These are phyloP conservation scores for Drosera capensis DNA, from an alignment of 148 eudicot genomes.

Conservation along the genomic window DNA sequence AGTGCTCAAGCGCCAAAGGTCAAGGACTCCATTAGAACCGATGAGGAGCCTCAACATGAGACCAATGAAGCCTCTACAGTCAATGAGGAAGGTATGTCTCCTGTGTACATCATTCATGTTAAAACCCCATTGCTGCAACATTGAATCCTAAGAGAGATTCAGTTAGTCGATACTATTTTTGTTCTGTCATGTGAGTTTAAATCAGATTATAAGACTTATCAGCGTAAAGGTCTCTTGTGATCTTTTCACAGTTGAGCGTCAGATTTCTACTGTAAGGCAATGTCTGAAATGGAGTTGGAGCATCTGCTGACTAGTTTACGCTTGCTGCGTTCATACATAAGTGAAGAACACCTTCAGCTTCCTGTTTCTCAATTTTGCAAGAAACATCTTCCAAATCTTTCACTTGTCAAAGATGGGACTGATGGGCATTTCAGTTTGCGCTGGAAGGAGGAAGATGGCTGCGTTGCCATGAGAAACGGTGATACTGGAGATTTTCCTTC, in stretches of 20 bases:
- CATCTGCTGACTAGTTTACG: constrained; percentile 42
- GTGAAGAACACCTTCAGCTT: constrained; percentile 37
- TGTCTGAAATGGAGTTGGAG: constrained; percentile 64
- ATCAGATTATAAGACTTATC: too few relatives aligned
- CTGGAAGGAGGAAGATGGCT: constrained; percentile 42
- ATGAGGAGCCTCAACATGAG: too few relatives aligned
- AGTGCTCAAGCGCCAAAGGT: too few relatives aligned
- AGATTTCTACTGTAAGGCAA: constrained; percentile 53
- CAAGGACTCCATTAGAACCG: too few relatives aligned
- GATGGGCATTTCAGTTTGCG: constrained; percentile 48
- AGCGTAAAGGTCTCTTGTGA: too few relatives aligned
- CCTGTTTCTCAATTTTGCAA: constrained; percentile 50
- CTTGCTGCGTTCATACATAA: constrained; percentile 51
- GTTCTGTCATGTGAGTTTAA: too few relatives aligned
- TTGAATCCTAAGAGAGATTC: too few relatives aligned
- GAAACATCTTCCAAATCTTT: constrained; percentile 60
- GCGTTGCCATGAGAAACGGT: constrained; percentile 18
- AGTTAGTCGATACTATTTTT: too few relatives aligned
- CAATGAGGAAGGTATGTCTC: too few relatives aligned
- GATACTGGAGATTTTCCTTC: constrained; percentile 34
- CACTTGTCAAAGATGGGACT: constrained; percentile 22
- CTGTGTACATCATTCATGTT: too few relatives aligned
- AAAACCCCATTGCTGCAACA: too few relatives aligned
- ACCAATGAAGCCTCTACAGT: too few relatives aligned
- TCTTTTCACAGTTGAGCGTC: constrained; percentile 51